Evolutionary conservation across 257 asterid species (phyloP).

Genomic region (Solanum etuberosum): DNA sequence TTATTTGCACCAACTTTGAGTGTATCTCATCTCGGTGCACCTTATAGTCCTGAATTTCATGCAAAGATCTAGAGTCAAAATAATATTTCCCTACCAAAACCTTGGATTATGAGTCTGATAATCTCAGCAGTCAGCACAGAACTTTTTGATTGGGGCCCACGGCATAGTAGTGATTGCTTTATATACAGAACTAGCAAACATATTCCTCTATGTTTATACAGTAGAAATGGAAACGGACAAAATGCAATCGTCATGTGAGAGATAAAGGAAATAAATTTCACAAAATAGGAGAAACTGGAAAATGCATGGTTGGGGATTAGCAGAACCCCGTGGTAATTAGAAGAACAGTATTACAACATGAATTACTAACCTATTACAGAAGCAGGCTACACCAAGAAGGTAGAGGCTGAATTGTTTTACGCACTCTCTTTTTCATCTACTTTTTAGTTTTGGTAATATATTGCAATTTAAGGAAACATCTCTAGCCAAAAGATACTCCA

Average conservation of each 20-base stretch:
- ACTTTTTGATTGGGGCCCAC: neutral
- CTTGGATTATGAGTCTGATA: neutral
- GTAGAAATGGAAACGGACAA: neutral
- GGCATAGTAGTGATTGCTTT: neutral
- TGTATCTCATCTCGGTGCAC: constrained; percentile 94
- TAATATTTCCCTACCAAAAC: neutral
- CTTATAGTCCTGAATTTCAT: constrained; percentile 61
- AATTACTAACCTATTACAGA: neutral
- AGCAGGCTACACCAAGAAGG: neutral
- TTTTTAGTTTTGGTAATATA: neutral
- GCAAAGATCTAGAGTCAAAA: neutral
- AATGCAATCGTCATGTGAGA: neutral
- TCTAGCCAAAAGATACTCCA: neutral
- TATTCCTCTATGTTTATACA: neutral
- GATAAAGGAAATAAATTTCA: neutral
- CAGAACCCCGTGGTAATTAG: neutral
- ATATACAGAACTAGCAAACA: neutral
- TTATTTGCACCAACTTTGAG: constrained; percentile 92
- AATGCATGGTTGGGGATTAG: neutral
- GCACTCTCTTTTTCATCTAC: neutral
- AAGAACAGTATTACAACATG: neutral
- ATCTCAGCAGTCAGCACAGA: neutral
- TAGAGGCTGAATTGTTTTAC: neutral
- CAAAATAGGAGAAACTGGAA: neutral
- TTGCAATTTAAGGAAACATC: neutral